Evolutionary conservation across 306 rosid species (phyloP).

Genomic region (Morella rubra): DNA sequence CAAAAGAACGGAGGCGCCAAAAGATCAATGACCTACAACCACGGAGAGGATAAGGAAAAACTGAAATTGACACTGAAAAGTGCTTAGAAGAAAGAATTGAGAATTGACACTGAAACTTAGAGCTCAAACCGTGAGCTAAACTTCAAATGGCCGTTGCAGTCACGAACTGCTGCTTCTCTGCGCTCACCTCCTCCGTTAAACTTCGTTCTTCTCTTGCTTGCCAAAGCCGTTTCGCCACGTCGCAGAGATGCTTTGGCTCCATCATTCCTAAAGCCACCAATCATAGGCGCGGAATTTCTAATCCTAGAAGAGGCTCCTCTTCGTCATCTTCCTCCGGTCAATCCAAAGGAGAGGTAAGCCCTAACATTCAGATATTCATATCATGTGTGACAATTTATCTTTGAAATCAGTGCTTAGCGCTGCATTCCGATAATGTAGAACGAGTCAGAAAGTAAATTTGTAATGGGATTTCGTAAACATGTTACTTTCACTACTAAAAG

Average conservation of each 20-base stretch:
- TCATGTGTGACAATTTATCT: not conserved
- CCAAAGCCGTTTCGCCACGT: conserved; percentile 23
- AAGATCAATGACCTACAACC: conserved; percentile 13
- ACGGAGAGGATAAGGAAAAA: conserved; percentile 18
- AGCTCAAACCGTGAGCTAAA: not conserved
- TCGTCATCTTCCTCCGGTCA: not conserved
- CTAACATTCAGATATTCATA: too few species aligned
- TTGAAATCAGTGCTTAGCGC: not conserved
- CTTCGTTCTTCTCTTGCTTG: conserved; percentile 41
- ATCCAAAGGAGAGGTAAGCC: conserved; percentile 32
- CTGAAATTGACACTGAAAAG: not conserved
- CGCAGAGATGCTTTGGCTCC: conserved; percentile 30
- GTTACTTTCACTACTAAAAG: not conserved
- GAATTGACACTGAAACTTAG: not conserved
- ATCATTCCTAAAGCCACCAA: conserved; percentile 30
- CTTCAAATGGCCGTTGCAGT: conserved; percentile 65
- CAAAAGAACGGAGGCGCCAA: conserved; percentile 21
- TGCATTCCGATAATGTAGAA: not conserved
- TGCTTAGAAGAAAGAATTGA: too few species aligned
- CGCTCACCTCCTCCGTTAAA: conserved; percentile 48
- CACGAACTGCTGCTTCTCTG: conserved; percentile 60
- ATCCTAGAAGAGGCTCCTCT: conserved; percentile 24
- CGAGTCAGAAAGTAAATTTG: not conserved
- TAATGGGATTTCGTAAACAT: not conserved
- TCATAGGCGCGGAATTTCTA: conserved; percentile 29